phyloP scores from a whole-genome alignment of 768 basidiomycete species.

The Lentinula detonsa region DNA sequence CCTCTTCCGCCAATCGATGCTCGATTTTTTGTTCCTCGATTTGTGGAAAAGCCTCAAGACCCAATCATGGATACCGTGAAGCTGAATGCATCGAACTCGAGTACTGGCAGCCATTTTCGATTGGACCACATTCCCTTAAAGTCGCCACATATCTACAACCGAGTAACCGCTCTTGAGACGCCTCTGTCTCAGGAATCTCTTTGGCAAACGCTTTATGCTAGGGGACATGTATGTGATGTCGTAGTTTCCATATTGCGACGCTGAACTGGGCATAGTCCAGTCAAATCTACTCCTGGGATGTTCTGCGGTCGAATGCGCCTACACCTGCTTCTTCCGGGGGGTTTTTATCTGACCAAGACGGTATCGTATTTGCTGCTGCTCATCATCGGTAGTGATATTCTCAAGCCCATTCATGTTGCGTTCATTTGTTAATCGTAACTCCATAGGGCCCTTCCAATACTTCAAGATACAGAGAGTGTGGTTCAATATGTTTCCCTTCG shows the following conservation, averaged over 20 bases:
- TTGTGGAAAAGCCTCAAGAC: slow-evolving; percentile 72
- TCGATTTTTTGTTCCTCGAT: slow-evolving; percentile 55
- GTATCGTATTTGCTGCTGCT: slow-evolving; percentile 45
- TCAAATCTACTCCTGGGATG: slow-evolving; percentile 52
- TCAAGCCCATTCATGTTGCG: not conserved
- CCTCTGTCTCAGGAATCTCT: not conserved
- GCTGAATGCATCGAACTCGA: slow-evolving; percentile 8
- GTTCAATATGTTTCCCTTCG: slow-evolving; percentile 38
- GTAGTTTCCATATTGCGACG: not conserved
- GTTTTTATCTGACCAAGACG: slow-evolving; percentile 67
- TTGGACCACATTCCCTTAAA: slow-evolving; percentile 20
- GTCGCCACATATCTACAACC: slow-evolving; percentile 12
- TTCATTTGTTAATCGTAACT: not conserved
- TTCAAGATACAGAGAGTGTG: slow-evolving; percentile 30
- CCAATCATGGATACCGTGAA: slow-evolving; percentile 63
- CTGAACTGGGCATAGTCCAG: slow-evolving; percentile 33
- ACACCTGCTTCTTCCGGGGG: slow-evolving; percentile 32
- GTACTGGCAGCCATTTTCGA: slow-evolving; percentile 13
- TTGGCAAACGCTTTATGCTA: not conserved
- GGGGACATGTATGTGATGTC: not conserved
- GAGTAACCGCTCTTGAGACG: not conserved
- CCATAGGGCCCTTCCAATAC: slow-evolving; percentile 42
- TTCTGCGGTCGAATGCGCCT: slow-evolving; percentile 30
- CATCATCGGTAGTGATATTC: slow-evolving; percentile 46
- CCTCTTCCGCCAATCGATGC: slow-evolving; percentile 34